Conservation (phyloP, 2,329 filamentous ascomycete genomes). For the Rhexocercosporidium sp. region DNA sequence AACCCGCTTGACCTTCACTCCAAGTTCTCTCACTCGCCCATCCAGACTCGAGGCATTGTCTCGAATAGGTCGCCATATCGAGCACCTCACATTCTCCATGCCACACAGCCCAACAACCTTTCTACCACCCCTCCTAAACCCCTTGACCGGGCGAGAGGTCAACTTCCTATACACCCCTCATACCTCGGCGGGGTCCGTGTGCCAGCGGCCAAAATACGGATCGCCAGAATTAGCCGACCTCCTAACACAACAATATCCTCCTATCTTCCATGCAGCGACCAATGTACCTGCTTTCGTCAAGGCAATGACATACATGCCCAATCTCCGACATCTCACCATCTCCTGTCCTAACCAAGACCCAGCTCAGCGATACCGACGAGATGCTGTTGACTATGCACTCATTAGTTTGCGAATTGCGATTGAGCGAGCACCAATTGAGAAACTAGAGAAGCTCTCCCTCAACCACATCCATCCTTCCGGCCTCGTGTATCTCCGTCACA, state of each 20-base stretch:
- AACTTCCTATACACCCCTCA: conserved; percentile 83
- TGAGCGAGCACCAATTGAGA: conserved; percentile 71
- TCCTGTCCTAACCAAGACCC: conserved; percentile 76
- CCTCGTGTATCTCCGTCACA: conserved; percentile 77
- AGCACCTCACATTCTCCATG: conserved; percentile 78
- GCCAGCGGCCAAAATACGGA: conserved; percentile 76
- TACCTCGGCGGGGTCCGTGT: conserved; percentile 64
- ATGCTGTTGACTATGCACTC: conserved; percentile 85
- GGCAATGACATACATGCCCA: conserved; percentile 70
- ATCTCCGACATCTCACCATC: conserved; percentile 76
- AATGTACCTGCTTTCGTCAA: conserved; percentile 85
- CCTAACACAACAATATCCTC: conserved; percentile 84
- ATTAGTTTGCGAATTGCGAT: conserved; percentile 85
- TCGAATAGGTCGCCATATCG: conserved; percentile 78
- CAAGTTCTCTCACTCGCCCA: conserved; percentile 77
- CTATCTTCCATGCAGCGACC: conserved; percentile 86
- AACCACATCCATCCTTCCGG: conserved; percentile 76
- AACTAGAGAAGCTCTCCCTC: conserved; percentile 73
- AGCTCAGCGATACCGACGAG: conserved; percentile 73
- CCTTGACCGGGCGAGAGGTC: conserved; percentile 76
- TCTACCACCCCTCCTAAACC: conserved; percentile 82
- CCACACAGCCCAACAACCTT: conserved; percentile 80
- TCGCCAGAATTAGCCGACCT: conserved; percentile 80
- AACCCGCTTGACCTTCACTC: conserved; percentile 71
- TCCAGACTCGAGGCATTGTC: conserved; percentile 75